phyloP scores from a whole-genome alignment of 805 yeast species.

The Teunomyces pallodes region DNA sequence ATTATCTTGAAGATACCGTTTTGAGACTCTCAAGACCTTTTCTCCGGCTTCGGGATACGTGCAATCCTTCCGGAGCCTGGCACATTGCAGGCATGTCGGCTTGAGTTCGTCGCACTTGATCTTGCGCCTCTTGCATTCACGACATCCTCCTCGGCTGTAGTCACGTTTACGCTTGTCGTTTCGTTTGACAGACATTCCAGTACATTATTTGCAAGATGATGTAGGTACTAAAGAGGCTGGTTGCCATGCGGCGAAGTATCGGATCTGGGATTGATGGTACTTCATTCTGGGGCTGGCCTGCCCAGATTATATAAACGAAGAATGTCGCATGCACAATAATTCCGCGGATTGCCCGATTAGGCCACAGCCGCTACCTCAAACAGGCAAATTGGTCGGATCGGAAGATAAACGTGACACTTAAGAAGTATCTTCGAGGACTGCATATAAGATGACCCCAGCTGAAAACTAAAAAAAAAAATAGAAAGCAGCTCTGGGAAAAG shows the following conservation, averaged over 20 bases:
- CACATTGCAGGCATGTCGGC: slow-evolving; percentile 33
- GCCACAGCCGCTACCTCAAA: neutral
- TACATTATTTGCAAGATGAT: neutral
- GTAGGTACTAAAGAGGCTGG: neutral
- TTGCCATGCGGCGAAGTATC: neutral
- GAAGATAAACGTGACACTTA: no score
- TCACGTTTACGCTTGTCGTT: slow-evolving; percentile 10
- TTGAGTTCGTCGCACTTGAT: slow-evolving; percentile 40
- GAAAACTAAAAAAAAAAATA: no score
- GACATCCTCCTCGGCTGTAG: slow-evolving; percentile 40
- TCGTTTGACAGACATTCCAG: slow-evolving; percentile 5
- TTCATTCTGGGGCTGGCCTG: no score
- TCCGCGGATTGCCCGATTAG: neutral
- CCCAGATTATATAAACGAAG: no score
- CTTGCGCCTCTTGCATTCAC: slow-evolving; percentile 42
- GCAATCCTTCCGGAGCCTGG: slow-evolving; percentile 30
- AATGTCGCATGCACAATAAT: neutral
- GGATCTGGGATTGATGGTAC: no score
- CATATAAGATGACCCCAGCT: no score
- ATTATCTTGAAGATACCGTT: slow-evolving; percentile 6
- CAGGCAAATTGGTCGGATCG: neutral
- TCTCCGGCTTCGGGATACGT: slow-evolving; percentile 37
- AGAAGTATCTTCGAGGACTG: no score
- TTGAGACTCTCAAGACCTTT: slow-evolving; percentile 28
- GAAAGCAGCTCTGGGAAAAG: no score